Base-by-base conservation (phyloP, 257 asterid genomes). In the Mentha longifolia region DNA sequence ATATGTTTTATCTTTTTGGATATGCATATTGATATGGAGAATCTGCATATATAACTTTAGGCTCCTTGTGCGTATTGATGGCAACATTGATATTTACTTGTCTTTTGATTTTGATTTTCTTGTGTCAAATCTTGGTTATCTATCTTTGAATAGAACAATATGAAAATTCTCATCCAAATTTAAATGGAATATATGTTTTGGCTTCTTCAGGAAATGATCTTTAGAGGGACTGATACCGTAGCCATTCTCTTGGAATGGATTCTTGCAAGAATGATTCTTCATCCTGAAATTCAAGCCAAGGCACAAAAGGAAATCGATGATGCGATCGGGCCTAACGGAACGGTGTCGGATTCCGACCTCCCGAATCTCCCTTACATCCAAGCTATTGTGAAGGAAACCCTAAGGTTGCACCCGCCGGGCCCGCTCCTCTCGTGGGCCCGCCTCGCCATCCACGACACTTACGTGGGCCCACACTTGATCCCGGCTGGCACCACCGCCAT, bases 401-500 rank as follows among this genome's bases (percentile, higher is more conserved):
- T 91, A 0, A 67, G 97, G 76, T 3, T 91, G 67, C 97, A 91
- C 51, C 96, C 97, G 0, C 97, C 97, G 0, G 97, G 97, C 14
- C 97, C 97, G 0, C 85, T 91, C 7, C 97, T 91, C 5, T 91
- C 97, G 0, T 91, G 97, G 97, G 96, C 97, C 60, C 82, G 97
- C 8, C 82, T 87, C 2, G 86, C 97, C 0, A 72, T 85, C 79
- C 92, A 87, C 75, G 95, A 91, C 70, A 80, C 85, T 0, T 62
- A 60, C 0, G 89, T 87, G 2, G 96, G 96, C 50, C 84, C 68
- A 0, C 87, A 87, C 55, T 78, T 80, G 14, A 49, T 91, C 57
- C 94, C 97, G 0, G 90, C 92, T 0, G 96, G 95, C 20, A 88
- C 97, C 0, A 91, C 95, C 0, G 96, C 97, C 16, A 91, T 91